Evolutionary conservation across 2,329 filamentous ascomycete species (phyloP).

Genomic region (Keithomyces neogunnii): DNA sequence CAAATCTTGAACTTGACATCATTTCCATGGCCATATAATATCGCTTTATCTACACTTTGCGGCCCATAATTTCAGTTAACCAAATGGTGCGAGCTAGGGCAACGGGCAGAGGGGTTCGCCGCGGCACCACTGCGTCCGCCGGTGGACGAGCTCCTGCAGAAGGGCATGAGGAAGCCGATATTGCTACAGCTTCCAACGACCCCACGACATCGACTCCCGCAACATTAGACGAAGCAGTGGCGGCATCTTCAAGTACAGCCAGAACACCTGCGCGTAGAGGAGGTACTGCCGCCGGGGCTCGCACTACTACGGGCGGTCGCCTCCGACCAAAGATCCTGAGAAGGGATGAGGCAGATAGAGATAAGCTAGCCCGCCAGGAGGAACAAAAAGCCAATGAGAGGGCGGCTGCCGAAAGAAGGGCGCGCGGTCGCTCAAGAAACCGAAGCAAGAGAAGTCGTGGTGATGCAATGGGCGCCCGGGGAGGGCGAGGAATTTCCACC

Average conservation of each 20-base stretch:
- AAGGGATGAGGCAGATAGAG: constrained; percentile 41
- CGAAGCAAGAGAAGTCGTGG: constrained; percentile 35
- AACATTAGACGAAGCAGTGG: constrained; percentile 10
- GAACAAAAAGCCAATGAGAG: constrained; percentile 33
- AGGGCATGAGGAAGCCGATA: constrained; percentile 17
- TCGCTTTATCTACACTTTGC: background rate
- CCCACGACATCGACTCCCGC: constrained; percentile 11
- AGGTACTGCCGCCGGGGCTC: constrained; percentile 24
- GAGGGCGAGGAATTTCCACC: constrained; percentile 25
- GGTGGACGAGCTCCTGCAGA: constrained; percentile 11
- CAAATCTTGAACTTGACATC: constrained; percentile 5
- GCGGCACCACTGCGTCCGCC: constrained; percentile 20
- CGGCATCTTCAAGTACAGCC: constrained; percentile 16
- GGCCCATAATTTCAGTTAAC: background rate
- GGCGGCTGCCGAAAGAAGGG: constrained; percentile 30
- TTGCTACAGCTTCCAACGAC: constrained; percentile 9
- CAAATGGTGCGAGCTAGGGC: constrained; percentile 26
- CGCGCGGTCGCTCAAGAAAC: constrained; percentile 29
- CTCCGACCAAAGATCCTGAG: constrained; percentile 41
- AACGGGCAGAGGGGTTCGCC: constrained; percentile 21
- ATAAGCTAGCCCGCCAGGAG: constrained; percentile 35
- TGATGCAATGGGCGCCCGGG: constrained; percentile 34
- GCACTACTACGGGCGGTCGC: constrained; percentile 27
- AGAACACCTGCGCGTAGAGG: constrained; percentile 18
- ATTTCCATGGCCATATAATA: background rate